phyloP scores from a whole-genome alignment of 2,329 filamentous ascomycete genomes.

The Orbilia javanica region DNA sequence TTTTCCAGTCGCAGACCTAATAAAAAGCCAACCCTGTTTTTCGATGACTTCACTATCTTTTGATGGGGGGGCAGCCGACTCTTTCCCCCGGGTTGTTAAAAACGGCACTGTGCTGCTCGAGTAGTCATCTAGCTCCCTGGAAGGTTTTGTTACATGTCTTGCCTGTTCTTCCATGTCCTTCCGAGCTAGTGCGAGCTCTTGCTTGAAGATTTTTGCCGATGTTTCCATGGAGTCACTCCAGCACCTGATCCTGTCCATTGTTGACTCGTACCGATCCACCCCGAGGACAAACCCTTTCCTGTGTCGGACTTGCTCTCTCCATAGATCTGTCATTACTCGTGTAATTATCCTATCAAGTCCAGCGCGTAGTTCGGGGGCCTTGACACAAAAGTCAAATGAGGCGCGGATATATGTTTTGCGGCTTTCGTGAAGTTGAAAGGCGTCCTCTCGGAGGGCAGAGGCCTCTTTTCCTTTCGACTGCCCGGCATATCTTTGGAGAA shows the following conservation, averaged over 20 bases:
- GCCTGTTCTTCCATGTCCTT: constrained; percentile 85
- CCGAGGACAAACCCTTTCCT: constrained; percentile 74
- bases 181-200: constrained; percentile 82
- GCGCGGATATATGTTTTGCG: constrained; percentile 90
- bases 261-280: constrained; percentile 77
- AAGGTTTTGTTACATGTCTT: constrained; percentile 79
- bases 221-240: constrained; percentile 96
- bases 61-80: constrained; percentile 41
- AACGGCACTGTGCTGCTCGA: constrained; percentile 89
- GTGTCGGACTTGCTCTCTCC: constrained; percentile 83
- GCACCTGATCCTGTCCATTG: constrained; percentile 91
- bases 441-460: constrained; percentile 90
- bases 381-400: constrained; percentile 91
- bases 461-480: constrained; percentile 95
- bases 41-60: constrained; percentile 70
- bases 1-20: constrained; percentile 85
- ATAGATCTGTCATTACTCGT: constrained; percentile 84
- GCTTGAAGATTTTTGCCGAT: constrained; percentile 83
- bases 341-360: constrained; percentile 89
- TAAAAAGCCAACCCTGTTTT: constrained; percentile 95
- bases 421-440: constrained; percentile 93
- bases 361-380: constrained; percentile 85
- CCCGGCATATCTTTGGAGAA: constrained; percentile 82
- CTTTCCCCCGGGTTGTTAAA: constrained; percentile 66
- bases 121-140: constrained; percentile 93